Percentiles rank a stretch among this genome's conserved stretches.
phyloP scores from a whole-genome alignment of 1,139 yeast species.

The Geotrichum macrosporum region DNA sequence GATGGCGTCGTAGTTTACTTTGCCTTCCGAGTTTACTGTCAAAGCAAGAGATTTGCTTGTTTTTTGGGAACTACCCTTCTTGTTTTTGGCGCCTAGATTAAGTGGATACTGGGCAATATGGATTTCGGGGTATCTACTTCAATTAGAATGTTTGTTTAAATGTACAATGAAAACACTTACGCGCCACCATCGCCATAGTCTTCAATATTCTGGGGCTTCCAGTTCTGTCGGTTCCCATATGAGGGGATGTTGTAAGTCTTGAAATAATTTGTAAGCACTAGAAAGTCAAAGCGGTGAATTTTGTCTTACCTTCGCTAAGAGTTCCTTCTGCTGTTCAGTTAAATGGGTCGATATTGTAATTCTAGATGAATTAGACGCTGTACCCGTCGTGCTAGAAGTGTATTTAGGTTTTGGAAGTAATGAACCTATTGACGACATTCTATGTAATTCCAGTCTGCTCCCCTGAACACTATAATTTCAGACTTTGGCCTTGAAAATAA shows the following conservation, averaged over 20 bases:
- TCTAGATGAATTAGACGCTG: neutral
- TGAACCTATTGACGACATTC: slow-evolving; percentile 26
- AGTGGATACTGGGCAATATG: slow-evolving; percentile 38
- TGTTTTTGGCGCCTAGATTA: slow-evolving; percentile 33
- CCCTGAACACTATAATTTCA: no score
- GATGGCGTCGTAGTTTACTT: slow-evolving; percentile 36
- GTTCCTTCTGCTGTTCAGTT: slow-evolving; percentile 17
- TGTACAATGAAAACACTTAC: slow-evolving; percentile 20
- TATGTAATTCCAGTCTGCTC: neutral
- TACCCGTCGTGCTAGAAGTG: slow-evolving; percentile 15
- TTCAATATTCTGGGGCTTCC: slow-evolving; percentile 32
- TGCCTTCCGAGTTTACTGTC: slow-evolving; percentile 36
- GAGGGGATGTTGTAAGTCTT: slow-evolving; percentile 29
- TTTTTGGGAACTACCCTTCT: slow-evolving; percentile 13
- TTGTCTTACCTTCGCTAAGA: slow-evolving; percentile 16
- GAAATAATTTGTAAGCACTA: neutral
- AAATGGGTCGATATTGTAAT: slow-evolving; percentile 16
- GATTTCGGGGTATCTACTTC: slow-evolving; percentile 34
- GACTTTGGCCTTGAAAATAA: no score
- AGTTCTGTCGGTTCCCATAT: slow-evolving; percentile 34
- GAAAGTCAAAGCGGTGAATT: neutral
- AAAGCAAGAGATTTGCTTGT: slow-evolving; percentile 33
- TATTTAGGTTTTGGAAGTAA: slow-evolving; percentile 31
- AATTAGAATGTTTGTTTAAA: neutral
- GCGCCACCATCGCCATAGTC: slow-evolving; percentile 41